Percentiles rank a stretch among this genome's conserved stretches.
Evolutionary conservation across 2,329 filamentous ascomycete genomes (phyloP).

Genomic region (Didymellaceae sp.): DNA sequence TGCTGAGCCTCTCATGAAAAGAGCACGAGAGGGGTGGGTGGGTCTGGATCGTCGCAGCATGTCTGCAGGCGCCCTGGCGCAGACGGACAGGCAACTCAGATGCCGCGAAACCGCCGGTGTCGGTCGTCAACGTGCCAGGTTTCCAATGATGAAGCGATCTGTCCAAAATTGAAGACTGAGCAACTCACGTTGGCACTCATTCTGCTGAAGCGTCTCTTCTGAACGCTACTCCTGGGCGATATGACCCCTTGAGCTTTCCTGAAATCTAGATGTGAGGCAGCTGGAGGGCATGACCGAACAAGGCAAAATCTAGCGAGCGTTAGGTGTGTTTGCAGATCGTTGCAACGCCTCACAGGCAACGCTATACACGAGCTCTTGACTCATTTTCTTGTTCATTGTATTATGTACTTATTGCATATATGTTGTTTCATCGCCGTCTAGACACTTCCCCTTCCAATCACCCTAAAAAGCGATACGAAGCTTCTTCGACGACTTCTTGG

Average conservation of each 20-base stretch:
- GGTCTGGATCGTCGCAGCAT: neutral
- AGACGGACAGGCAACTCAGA: neutral
- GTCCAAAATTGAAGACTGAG: neutral
- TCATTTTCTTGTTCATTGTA: neutral
- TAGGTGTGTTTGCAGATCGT: no score
- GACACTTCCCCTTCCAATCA: no score
- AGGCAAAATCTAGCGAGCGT: slow-evolving; percentile 3
- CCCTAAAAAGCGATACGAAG: no score
- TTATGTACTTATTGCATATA: no score
- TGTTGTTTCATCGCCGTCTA: no score
- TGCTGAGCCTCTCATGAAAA: slow-evolving; percentile 2
- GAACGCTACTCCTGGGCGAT: neutral
- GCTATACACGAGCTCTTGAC: no score
- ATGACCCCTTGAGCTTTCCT: neutral
- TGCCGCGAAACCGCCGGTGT: slow-evolving; percentile 1
- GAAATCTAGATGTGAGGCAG: neutral
- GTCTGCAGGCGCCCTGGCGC: neutral
- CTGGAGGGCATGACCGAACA: neutral
- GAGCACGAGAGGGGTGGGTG: slow-evolving; percentile 1
- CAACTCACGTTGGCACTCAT: no score
- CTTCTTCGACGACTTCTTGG: no score
- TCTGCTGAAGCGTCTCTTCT: neutral
- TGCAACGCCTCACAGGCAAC: neutral
- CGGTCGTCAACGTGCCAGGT: neutral
- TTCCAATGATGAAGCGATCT: neutral